Conservation (phyloP, 1,139 yeast genomes). For the Zygoascus hellenicus region DNA sequence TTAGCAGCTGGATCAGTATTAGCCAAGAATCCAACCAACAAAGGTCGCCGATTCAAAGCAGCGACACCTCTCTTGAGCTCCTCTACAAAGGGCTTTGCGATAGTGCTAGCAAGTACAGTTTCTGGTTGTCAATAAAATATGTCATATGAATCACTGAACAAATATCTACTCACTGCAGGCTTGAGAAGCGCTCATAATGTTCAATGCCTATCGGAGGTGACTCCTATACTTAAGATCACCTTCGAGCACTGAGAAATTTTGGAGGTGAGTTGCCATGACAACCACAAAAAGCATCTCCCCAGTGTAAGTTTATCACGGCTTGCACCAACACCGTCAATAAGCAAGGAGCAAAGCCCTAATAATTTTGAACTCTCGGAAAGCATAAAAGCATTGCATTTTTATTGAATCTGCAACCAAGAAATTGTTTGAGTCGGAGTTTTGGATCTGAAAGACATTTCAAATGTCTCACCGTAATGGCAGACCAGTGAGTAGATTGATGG, state of each 20-base stretch:
- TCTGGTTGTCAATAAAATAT: slow-evolving; percentile 34
- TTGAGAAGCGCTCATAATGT: slow-evolving; percentile 9
- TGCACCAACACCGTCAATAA: too few relatives aligned
- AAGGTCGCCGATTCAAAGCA: slow-evolving; percentile 51
- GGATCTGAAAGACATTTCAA: neutral
- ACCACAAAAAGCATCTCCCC: too few relatives aligned
- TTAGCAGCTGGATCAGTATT: slow-evolving; percentile 92
- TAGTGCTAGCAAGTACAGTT: slow-evolving; percentile 80
- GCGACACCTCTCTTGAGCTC: slow-evolving; percentile 62
- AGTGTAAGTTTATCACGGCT: too few relatives aligned
- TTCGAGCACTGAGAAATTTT: too few relatives aligned
- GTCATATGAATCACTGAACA: neutral
- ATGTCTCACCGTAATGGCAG: slow-evolving; percentile 11
- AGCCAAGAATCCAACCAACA: slow-evolving; percentile 84
- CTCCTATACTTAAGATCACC: too few relatives aligned
- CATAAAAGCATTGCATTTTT: too few relatives aligned
- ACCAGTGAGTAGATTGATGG: slow-evolving; percentile 3
- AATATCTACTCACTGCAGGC: slow-evolving; percentile 16
- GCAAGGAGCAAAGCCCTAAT: too few relatives aligned
- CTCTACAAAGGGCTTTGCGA: slow-evolving; percentile 72
- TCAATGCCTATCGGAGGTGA: neutral
- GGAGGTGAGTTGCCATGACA: too few relatives aligned
- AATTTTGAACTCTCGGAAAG: too few relatives aligned
- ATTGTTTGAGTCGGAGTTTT: too few relatives aligned
- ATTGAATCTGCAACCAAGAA: too few relatives aligned